Conservation (phyloP, 169 alveolate species). For the Eimeria tenella region DNA sequence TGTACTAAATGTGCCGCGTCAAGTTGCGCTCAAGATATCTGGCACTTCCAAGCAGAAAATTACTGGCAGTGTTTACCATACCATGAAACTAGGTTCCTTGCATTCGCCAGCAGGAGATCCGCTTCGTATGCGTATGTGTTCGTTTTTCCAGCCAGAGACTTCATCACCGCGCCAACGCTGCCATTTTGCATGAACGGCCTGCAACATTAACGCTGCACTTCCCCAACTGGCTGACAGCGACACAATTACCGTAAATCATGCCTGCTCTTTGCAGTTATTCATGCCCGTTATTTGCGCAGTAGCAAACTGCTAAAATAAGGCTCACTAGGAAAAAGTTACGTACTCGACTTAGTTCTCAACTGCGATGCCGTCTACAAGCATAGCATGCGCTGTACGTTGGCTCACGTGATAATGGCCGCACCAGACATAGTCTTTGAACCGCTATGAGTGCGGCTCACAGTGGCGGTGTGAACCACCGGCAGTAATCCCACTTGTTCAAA, state of each 20-base stretch:
- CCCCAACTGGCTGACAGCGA: no score
- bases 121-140: slow-evolving; percentile 64
- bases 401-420: slow-evolving; percentile 74
- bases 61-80: not conserved
- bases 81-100: slow-evolving; percentile 68
- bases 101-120: slow-evolving; percentile 70
- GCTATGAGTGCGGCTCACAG: slow-evolving; percentile 53
- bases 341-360: no score
- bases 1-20: not conserved
- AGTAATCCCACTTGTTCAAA: slow-evolving; percentile 71
- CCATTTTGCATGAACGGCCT: slow-evolving; percentile 80
- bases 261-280: no score
- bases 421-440: slow-evolving; percentile 41
- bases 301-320: no score
- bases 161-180: slow-evolving; percentile 74
- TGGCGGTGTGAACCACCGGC: slow-evolving; percentile 76
- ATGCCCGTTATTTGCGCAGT: no score
- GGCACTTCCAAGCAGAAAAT: not conserved
- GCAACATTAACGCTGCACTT: not conserved
- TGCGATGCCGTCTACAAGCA: no score
- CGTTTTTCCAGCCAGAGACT: slow-evolving; percentile 73
- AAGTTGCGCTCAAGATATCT: not conserved
- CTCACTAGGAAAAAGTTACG: no score
- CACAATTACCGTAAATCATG: no score
- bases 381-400: not conserved